Evolutionary conservation across 345 rosid genomes (phyloP).

Genomic region (rapeseed (Brassica napus)): DNA sequence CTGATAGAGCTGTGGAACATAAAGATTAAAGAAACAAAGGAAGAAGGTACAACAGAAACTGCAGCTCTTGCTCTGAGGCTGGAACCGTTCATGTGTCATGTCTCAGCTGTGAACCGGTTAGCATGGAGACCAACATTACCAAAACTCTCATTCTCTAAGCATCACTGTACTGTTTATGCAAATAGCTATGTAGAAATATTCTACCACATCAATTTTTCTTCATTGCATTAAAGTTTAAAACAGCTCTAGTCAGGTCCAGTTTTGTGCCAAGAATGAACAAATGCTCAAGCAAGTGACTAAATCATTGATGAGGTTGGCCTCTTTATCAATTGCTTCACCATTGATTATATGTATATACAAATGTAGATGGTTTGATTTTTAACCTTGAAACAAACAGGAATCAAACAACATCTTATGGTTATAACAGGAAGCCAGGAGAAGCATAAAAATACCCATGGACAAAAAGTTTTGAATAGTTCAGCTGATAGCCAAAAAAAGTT

Average conservation of each 20-base stretch:
- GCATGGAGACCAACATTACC: conserved; percentile 55
- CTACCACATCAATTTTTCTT: background rate
- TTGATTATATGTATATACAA: conserved; percentile 34
- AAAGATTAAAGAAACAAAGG: conserved; percentile 33
- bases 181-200: conserved; percentile 3
- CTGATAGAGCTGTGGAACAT: conserved; percentile 71
- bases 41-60: conserved; percentile 37
- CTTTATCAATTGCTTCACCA: conserved; percentile 44
- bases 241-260: conserved; percentile 19
- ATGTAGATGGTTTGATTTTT: conserved; percentile 9
- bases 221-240: conserved; percentile 25
- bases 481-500: background rate
- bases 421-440: background rate
- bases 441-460: background rate
- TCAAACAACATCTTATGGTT: background rate
- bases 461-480: background rate
- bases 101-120: conserved; percentile 70
- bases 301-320: conserved; percentile 50
- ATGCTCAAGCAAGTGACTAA: conserved; percentile 12
- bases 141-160: background rate
- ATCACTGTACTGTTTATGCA: background rate
- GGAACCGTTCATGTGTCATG: conserved; percentile 74
- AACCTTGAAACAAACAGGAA: conserved; percentile 3
- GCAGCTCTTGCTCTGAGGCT: conserved; percentile 45
- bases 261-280: conserved; percentile 19